Conservation (phyloP, 176 grass and related monocot species). For the Oryza meridionalis region DNA sequence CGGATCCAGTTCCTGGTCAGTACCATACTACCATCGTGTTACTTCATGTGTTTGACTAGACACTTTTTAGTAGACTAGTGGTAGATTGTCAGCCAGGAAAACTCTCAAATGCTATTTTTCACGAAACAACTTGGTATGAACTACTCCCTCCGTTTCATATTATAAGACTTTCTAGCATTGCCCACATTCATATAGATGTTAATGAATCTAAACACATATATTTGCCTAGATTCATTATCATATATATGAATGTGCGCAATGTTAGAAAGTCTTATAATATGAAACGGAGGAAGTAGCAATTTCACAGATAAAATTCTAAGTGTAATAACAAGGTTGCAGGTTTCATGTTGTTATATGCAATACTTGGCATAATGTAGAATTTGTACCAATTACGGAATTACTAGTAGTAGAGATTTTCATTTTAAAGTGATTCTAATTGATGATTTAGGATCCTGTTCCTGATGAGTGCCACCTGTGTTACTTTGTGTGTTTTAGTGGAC, state of each 20-base stretch:
- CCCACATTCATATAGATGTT: no score
- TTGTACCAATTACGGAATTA: background rate
- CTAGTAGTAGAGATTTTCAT: background rate
- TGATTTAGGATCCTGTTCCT: background rate
- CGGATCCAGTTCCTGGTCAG: constrained; percentile 78
- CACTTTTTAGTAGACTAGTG: background rate
- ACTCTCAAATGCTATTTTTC: background rate
- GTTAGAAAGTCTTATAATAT: no score
- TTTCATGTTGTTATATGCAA: background rate
- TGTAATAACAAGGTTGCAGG: background rate
- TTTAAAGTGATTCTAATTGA: background rate
- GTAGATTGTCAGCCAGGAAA: background rate
- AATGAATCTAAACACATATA: no score
- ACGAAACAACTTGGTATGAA: background rate
- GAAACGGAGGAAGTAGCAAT: no score
- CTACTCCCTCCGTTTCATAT: no score
- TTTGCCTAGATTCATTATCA: no score
- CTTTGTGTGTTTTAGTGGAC: no score
- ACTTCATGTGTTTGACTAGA: background rate
- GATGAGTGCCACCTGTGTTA: no score
- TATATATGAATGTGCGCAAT: no score
- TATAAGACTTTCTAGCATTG: no score
- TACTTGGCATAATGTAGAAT: background rate
- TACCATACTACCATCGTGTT: background rate
- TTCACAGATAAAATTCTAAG: background rate